Evolutionary conservation across 495 filamentous ascomycete species (phyloP).

Genomic region (Hyaloscypha hepaticicola): DNA sequence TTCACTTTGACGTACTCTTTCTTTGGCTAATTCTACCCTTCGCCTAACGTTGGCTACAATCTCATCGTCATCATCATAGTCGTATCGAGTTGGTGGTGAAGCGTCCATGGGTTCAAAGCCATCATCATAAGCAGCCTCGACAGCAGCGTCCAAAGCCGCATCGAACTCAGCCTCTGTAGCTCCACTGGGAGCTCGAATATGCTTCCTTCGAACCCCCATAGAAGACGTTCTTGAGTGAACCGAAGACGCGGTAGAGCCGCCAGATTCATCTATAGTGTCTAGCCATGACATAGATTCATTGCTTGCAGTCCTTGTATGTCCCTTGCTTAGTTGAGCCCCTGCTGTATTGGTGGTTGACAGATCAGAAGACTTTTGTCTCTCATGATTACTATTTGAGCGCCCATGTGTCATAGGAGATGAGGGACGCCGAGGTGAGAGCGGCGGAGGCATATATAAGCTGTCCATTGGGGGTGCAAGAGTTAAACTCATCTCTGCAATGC

Average conservation of each 20-base stretch:
- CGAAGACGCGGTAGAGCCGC: constrained; percentile 76
- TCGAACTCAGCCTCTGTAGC: constrained; percentile 92
- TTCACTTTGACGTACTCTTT: constrained; percentile 75
- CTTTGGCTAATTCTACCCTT: constrained; percentile 75
- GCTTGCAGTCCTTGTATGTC: constrained; percentile 57
- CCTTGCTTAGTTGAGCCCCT: constrained; percentile 28
- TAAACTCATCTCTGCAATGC: constrained; percentile 39
- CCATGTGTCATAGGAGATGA: constrained; percentile 42
- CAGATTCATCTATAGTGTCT: constrained; percentile 95
- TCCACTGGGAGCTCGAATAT: constrained; percentile 64
- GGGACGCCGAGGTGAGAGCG: constrained; percentile 59
- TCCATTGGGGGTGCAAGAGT: constrained; percentile 45
- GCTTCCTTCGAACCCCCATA: constrained; percentile 61
- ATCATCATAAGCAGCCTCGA: constrained; percentile 95
- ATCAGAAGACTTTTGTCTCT: constrained; percentile 44
- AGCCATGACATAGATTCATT: constrained; percentile 89
- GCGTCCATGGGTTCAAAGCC: constrained; percentile 75
- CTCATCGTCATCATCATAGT: constrained; percentile 41
- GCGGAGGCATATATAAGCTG: constrained; percentile 60
- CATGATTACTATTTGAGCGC: constrained; percentile 32
- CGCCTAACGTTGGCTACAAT: constrained; percentile 59
- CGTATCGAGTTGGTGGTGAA: constrained; percentile 38
- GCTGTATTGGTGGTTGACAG: constrained; percentile 31
- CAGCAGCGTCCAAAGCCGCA: constrained; percentile 90
- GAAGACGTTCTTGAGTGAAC: constrained; percentile 77